Evolutionary conservation across 2,329 filamentous ascomycete genomes (phyloP), one percentile per base, ranked within the genome.

Genomic region (Xylaria hypoxylon): DNA sequence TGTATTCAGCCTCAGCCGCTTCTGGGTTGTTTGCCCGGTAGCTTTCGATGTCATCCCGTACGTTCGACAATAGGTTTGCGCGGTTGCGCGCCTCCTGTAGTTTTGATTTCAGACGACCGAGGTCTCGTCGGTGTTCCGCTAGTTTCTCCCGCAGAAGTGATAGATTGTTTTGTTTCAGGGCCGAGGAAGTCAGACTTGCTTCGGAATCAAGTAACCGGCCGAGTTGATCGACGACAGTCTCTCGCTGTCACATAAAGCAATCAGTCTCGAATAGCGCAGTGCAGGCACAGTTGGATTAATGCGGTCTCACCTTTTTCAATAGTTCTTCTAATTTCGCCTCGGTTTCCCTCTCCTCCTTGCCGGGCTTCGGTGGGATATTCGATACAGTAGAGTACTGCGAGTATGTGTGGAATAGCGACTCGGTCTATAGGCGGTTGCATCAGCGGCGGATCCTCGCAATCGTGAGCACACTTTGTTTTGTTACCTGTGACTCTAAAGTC

Each of bases 111-210:
- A 98, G 85, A 10, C 94, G 91, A 4, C 84, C 80, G 42, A 97
- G 88, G 79, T 98, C 95, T 70, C 90, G 90, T 68, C 90, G 89
- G 82, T 99, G 95, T 77, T 97, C 92, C 42, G 89, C 84, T 17
- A 98, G 90, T 78, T 97, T 91, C 82, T 97, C 94, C 71, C 93
- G 92, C 74, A 98, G 93, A 33, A 97, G 91, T 65, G 92, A 87
- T 42, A 99, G 89, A 78, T 98, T 97, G 83, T 95, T 97, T 76
- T 97, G 94, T 81, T 98, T 98, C n/a, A 97, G 87, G 62, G 94
- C 94, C 42, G 95, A 98, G 50, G 94, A 90, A 57, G 92, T 93
- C 66, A 96, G 88, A 62, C 90, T 86, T 24, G 94, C 89, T 85
- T 98, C 95, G 63, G 94, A 97, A 82, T 98, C 95, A 73, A 98